These are phyloP conservation scores for Fusarium sulawesiense DNA, from an alignment of 2,329 filamentous ascomycete genomes.

Conservation along the genomic window DNA sequence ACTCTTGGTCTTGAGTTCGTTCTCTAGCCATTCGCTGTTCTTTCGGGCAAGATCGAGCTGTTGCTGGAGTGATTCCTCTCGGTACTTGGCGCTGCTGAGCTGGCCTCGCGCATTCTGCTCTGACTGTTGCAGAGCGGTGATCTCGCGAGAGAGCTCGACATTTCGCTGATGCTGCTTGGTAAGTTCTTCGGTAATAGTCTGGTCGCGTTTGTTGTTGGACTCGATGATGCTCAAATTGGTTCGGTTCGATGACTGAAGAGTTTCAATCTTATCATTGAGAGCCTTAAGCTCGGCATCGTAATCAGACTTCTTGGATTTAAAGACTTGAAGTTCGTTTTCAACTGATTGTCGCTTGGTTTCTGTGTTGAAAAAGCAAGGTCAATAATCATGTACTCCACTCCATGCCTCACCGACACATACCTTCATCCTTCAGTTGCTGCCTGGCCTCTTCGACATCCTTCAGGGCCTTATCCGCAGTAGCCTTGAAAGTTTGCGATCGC, in stretches of 20 bases:
- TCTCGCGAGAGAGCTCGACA: slow-evolving; percentile 83
- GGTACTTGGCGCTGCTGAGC: slow-evolving; percentile 85
- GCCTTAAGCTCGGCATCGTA: slow-evolving; percentile 80
- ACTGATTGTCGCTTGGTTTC: slow-evolving; percentile 80
- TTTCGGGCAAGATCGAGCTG: slow-evolving; percentile 89
- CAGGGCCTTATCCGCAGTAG: slow-evolving; percentile 82
- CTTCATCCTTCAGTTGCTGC: slow-evolving; percentile 83
- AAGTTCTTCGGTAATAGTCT: slow-evolving; percentile 86
- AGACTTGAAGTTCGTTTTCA: slow-evolving; percentile 82
- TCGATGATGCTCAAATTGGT: slow-evolving; percentile 91
- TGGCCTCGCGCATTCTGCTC: slow-evolving; percentile 85
- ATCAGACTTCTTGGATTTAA: slow-evolving; percentile 80
- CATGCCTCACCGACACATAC: slow-evolving; percentile 59
- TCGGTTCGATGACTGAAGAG: slow-evolving; percentile 90
- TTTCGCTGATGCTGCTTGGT: slow-evolving; percentile 90
- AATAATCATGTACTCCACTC: slow-evolving; percentile 16
- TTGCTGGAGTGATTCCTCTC: slow-evolving; percentile 89
- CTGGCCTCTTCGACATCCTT: slow-evolving; percentile 86
- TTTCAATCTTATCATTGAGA: slow-evolving; percentile 83
- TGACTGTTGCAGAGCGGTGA: slow-evolving; percentile 83
- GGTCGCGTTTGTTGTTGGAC: slow-evolving; percentile 87
- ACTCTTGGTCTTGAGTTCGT: slow-evolving; percentile 89
- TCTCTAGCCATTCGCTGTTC: slow-evolving; percentile 93
- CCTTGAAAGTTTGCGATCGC: slow-evolving; percentile 83
- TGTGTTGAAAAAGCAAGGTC: slow-evolving; percentile 51